Evolutionary conservation across 331 rosid species (phyloP).

Genomic region (Cydonia oblonga): DNA sequence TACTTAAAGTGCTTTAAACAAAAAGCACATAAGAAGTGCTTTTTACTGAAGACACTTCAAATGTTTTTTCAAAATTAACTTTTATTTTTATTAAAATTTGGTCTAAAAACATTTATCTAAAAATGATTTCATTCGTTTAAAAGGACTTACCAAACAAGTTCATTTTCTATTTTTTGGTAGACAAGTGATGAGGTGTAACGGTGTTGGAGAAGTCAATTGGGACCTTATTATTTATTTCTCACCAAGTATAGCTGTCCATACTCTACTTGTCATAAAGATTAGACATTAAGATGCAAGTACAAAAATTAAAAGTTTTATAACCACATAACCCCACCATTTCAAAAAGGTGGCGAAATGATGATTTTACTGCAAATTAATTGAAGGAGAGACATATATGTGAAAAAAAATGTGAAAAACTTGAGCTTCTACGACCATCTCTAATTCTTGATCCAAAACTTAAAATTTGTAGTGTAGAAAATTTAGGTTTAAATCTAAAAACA

Average conservation of each 20-base stretch:
- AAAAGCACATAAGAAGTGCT: no score
- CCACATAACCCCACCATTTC: background rate
- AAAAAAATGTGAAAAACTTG: background rate
- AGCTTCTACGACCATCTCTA: background rate
- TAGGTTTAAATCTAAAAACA: no score
- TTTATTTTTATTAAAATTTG: accelerated
- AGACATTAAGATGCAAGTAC: background rate
- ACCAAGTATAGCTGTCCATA: background rate
- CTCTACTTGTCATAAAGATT: background rate
- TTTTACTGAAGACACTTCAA: no score
- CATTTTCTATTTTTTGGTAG: no score
- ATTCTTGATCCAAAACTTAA: no score
- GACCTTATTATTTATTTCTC: background rate
- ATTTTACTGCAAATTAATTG: background rate
- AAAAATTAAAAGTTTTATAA: background rate
- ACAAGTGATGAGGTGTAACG: background rate
- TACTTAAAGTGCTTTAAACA: accelerated
- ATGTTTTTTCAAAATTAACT: accelerated
- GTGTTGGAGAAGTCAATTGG: background rate
- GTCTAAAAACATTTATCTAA: no score
- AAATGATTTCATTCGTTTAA: no score
- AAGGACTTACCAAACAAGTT: no score
- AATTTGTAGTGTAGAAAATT: no score
- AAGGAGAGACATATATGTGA: background rate
- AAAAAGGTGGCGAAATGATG: background rate